Base-by-base conservation (phyloP, 2,329 filamentous ascomycete species). In the Colletotrichum sidae region DNA sequence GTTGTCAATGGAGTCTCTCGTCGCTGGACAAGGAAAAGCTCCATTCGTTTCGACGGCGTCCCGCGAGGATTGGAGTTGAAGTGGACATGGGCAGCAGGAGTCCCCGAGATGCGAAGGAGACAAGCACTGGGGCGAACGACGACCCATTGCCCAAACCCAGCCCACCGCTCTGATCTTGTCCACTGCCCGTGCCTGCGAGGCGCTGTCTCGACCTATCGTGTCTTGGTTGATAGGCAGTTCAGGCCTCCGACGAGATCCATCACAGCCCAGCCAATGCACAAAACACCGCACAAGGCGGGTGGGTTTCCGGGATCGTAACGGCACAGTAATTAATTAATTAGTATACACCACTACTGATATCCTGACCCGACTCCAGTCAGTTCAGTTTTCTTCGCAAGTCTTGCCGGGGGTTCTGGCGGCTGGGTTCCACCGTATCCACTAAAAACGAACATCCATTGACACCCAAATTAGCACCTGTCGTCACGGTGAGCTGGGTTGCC, bases 401-500 rank as follows among this genome's bases (percentile, higher is more conserved):
- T 25, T 25, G 25, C 4, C 25, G 25, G 25, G 25, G 25, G 25
- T 25, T 25, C 25, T 25, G 4, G 25, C 25, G 25, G 25, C 4
- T 25, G 25, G 25, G 25, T 50, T 35, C 61, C 61, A 49, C 56
- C 5, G 39, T 54, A 53, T 33, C 57, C 57, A 64, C 50, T 35
- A 15, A 17, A 47, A 17, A 47, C 54, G 58, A 46, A 55, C 41
- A 47, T 35, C 46, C 37, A 41, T 56, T 62, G 58, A 56, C 41
- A 56, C 62, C 62, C 47, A 53, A 56, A 51, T 65, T 62, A 65
- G 62, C 52, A 65, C 37, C 35, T 53, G 57, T 65, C 62, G 62
- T 65, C 58, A 65, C 57, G 52, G 62, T 65, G 62, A 65, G 62
- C 58, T 52, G 41, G 62, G 58, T n/a, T 61, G 45, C 46, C 42